Evolutionary conservation across 2,329 filamentous ascomycete species (phyloP).

Genomic region (Thielaviopsis euricoi): DNA sequence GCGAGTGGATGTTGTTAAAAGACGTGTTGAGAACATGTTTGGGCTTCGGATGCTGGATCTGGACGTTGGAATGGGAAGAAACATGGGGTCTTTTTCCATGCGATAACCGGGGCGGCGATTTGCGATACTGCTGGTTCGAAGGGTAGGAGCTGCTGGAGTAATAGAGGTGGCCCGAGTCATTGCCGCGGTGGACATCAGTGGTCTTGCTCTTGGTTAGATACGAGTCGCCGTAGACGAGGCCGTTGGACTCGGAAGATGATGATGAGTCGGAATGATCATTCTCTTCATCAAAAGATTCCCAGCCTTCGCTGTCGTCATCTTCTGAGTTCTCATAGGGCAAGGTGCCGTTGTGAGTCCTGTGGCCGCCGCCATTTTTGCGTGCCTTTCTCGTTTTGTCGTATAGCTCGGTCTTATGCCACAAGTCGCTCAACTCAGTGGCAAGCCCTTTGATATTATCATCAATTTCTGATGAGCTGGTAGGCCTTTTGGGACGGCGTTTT

Average conservation of each 20-base stretch:
- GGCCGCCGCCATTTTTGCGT: not conserved
- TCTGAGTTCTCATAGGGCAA: slow-evolving; percentile 5
- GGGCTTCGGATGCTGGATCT: slow-evolving; percentile 75
- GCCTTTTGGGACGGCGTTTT: not conserved
- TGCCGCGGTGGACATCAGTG: not conserved
- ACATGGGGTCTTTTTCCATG: not conserved
- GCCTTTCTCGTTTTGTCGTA: too few relatives aligned
- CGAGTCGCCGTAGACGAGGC: slow-evolving; percentile 5
- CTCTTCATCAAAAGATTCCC: slow-evolving; percentile 8
- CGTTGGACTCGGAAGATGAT: slow-evolving; percentile 7
- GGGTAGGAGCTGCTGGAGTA: slow-evolving; percentile 2
- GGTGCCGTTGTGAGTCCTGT: not conserved
- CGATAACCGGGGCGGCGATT: not conserved
- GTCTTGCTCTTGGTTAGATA: not conserved
- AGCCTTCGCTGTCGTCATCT: slow-evolving; percentile 1
- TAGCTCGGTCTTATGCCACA: too few relatives aligned
- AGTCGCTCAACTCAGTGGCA: not conserved
- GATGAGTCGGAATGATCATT: not conserved
- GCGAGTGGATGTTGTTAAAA: slow-evolving; percentile 17
- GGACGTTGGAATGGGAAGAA: slow-evolving; percentile 32
- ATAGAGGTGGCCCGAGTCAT: not conserved
- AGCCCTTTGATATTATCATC: slow-evolving; percentile 1
- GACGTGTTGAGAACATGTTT: slow-evolving; percentile 50
- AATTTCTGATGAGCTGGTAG: not conserved
- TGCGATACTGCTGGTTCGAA: slow-evolving; percentile 1